Percentiles rank a stretch among this genome's conserved stretches.
These are phyloP conservation scores for Trifolium dubium DNA, from an alignment of 306 rosid genomes.

Conservation along the genomic window DNA sequence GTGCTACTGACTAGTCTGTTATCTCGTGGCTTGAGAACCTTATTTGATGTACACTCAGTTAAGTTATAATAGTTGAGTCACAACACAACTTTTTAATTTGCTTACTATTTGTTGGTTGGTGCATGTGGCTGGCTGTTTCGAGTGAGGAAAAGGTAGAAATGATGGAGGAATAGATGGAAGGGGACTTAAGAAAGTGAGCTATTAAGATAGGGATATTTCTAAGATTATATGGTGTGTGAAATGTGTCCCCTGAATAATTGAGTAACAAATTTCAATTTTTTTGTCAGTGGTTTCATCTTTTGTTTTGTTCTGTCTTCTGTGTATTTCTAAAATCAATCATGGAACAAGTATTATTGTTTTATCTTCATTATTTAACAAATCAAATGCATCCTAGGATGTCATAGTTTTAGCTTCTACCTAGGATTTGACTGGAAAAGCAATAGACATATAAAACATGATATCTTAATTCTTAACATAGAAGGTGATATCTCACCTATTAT, in stretches of 20 bases:
- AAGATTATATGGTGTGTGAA: neutral
- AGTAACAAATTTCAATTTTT: neutral
- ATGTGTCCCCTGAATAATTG: neutral
- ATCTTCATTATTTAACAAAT: neutral
- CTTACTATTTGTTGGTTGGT: neutral
- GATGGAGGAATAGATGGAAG: neutral
- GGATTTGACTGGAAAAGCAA: neutral
- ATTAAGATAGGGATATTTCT: neutral
- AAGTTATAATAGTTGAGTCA: neutral
- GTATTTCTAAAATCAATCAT: neutral
- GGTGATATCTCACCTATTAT: neutral
- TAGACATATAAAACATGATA: neutral
- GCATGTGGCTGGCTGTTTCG: neutral
- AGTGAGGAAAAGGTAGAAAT: neutral
- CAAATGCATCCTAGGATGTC: constrained; percentile 5
- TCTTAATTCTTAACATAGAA: neutral
- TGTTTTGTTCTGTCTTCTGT: neutral
- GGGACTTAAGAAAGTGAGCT: neutral
- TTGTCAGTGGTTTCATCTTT: too few species aligned
- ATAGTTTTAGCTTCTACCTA: neutral
- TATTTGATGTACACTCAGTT: neutral
- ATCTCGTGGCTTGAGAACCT: neutral
- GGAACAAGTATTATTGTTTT: neutral
- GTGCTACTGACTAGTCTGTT: neutral
- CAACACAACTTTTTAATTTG: neutral